phyloP scores from a whole-genome alignment of 306 rosid genomes.

The Fragaria iinumae region DNA sequence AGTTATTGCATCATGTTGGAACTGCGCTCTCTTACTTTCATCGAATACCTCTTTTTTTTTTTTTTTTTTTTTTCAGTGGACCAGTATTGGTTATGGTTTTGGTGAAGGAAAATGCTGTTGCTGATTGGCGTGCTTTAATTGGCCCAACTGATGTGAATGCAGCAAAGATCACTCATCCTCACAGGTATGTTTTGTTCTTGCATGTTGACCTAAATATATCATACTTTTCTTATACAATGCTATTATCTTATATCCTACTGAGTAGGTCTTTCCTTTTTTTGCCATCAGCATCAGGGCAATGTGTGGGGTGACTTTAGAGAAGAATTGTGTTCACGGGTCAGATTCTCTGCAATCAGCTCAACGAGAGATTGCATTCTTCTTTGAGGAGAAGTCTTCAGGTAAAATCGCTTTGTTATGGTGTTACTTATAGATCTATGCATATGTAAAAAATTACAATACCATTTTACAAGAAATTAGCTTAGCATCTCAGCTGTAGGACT shows the following conservation, averaged over 20 bases:
- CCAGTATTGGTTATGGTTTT: constrained; percentile 70
- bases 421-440: neutral
- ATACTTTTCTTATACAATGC: constrained; percentile 10
- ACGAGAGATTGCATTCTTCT: constrained; percentile 76
- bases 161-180: constrained; percentile 85
- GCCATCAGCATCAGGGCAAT: constrained; percentile 66
- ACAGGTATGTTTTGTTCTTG: constrained; percentile 51
- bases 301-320: constrained; percentile 61
- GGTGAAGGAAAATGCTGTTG: constrained; percentile 81
- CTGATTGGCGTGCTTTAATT: constrained; percentile 86
- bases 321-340: constrained; percentile 85
- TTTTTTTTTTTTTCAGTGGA: constrained; percentile 44
- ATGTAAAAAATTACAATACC: neutral
- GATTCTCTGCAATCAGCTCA: constrained; percentile 74
- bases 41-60: neutral
- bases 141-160: constrained; percentile 86
- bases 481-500: neutral
- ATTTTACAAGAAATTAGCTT: neutral
- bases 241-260: constrained; percentile 16
- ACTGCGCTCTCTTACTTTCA: constrained; percentile 3
- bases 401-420: constrained; percentile 10
- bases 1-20: neutral
- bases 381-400: constrained; percentile 60
- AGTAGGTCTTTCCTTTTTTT: constrained; percentile 16
- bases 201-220: neutral